These are phyloP conservation scores for Curvularia lunata DNA, from an alignment of 2,329 filamentous ascomycete genomes.

Conservation along the genomic window DNA sequence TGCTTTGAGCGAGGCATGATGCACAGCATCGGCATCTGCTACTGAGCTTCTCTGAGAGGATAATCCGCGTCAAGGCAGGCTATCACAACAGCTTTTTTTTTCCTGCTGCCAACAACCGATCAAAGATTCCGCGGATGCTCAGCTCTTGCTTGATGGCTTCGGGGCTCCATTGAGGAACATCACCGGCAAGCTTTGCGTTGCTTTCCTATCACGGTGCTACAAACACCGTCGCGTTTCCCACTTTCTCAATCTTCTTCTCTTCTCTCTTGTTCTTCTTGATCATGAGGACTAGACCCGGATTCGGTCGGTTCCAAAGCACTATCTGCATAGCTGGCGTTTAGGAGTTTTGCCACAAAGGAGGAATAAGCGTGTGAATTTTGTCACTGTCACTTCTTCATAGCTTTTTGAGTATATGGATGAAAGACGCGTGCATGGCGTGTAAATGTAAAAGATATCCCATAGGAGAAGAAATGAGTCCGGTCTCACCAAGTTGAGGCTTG, in stretches of 20 bases:
- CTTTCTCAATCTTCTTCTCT: background rate
- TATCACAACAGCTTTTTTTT: background rate
- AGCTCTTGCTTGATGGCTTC: background rate
- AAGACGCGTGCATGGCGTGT: too few relatives aligned
- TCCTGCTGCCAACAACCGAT: background rate
- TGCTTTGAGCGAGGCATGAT: conserved; percentile 51
- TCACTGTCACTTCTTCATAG: background rate
- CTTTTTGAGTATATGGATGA: background rate
- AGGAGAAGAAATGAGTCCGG: too few relatives aligned
- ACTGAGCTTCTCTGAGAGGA: background rate
- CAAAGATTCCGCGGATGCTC: background rate
- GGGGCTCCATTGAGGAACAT: background rate
- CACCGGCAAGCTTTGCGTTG: background rate
- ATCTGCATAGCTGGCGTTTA: conserved; percentile 1
- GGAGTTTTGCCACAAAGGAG: background rate
- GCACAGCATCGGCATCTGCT: background rate
- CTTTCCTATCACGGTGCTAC: background rate
- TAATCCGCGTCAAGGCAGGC: background rate
- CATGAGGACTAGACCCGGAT: background rate
- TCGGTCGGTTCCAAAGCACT: background rate
- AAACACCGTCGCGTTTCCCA: background rate
- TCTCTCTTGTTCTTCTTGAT: background rate
- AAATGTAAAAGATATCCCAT: too few relatives aligned
- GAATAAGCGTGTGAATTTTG: background rate
- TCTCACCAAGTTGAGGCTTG: too few relatives aligned